Base-by-base conservation (phyloP, 208 protist species). In the Acanthamoeba sp. region DNA sequence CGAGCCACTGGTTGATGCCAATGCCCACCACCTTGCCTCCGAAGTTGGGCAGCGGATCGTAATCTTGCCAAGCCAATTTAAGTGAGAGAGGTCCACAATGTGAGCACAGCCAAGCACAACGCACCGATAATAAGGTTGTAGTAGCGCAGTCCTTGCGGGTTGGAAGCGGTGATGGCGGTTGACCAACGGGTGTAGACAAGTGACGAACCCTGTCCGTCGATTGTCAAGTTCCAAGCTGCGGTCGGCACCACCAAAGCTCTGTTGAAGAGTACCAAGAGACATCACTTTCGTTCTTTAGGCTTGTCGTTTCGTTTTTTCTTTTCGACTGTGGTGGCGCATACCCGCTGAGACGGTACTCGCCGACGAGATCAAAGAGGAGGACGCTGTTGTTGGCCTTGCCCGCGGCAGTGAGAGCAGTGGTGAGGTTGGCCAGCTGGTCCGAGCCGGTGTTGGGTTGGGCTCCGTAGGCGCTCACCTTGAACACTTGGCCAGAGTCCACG, bases 401-500 rank as follows among this genome's bases (percentile, higher is more conserved):
- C 24, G 66, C 66, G 16, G 66, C 66, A 2, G 9, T 76, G 66
- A 76, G 66, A 18, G 66, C 66, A 2, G 66, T 42, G n/a, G 66
- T 76, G 29, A 76, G 66, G 66, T 76, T 38, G 66, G 66, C 29
- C 16, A 18, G 29, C 29, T 76, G 66, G 66, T 76, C 66, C 16
- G 29, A 7, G 7, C 32, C 66, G 36, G 66, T 76, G 66, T 76
- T 76, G 66, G 66, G 66, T 18, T 6, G n/a, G 12, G 66, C 66
- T 2, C 66, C 66, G 66, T 40, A 76, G 32, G 18, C 36, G 29
- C 66, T 76, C n/a, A 76, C 66, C 66, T 42, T 42, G 36, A 76
- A 76, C 66, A 76, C 66, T 27, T 71, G 62, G 14, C 62, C 62
- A n/a, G n/a, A n/a, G n/a, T n/a, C n/a, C n/a, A n/a, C n/a, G n/a